phyloP scores from a whole-genome alignment of 208 protist species.

The Acanthamoeba triangularis region DNA sequence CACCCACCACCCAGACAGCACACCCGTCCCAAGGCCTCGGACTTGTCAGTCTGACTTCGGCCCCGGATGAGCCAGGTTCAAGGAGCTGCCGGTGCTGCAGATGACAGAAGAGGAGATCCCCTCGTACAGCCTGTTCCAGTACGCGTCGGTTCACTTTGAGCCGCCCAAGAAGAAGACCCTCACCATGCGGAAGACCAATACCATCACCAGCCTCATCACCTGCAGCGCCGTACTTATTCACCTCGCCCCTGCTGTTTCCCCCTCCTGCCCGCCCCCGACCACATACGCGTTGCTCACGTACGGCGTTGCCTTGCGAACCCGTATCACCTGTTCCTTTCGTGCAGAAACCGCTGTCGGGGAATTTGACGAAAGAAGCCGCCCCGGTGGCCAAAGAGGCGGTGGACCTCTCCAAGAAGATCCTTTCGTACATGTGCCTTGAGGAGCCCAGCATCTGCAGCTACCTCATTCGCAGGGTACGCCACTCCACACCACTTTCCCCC shows the following conservation, averaged over 20 bases:
- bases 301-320: neutral
- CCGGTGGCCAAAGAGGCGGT: neutral
- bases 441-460: neutral
- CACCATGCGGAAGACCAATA: neutral
- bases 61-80: neutral
- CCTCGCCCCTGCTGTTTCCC: neutral
- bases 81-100: slow-evolving; percentile 43
- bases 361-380: neutral
- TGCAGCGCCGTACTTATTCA: neutral
- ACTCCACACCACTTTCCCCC: neutral
- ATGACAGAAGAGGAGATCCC: slow-evolving; percentile 61
- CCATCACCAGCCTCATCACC: neutral
- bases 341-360: neutral
- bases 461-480: neutral
- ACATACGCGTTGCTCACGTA: no score
- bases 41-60: neutral
- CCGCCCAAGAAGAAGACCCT: neutral
- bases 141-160: neutral
- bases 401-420: slow-evolving; percentile 64
- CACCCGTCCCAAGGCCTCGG: no score
- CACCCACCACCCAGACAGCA: no score
- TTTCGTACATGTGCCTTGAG: neutral
- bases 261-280: neutral
- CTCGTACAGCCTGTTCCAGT: neutral
- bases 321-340: no score